Evolutionary conservation across 129 eudicot species (phyloP), one percentile per base, ranked within the genome.

Genomic region (Apium graveolens): DNA sequence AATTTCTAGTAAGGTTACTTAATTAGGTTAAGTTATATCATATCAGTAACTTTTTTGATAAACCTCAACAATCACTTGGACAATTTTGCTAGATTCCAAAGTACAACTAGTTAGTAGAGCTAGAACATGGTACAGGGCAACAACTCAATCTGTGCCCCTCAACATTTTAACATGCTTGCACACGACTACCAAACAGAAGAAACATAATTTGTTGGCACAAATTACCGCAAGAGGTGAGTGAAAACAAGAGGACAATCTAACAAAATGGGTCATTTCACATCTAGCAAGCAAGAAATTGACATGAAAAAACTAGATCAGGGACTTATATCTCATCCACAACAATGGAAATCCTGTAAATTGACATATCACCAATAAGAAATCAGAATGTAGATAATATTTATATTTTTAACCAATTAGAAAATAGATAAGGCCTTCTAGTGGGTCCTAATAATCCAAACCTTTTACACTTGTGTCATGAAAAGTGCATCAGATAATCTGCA

Each of bases 351-450:
- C 88, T 37, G 17, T 11, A 80, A 81, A 84, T 62, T n/a, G 87
- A 78, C 74, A 83, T 53, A 38, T 79, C 82, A 63, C 97, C 97
- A 91, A 87, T 91, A 29, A 89, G 27, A 77, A 78, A 53, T 76
- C 86, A 57, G 71, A 73, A 11, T 49, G 60, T 31, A 26, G 97
- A 91, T 91, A 79, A 82, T 38, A 57, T 84, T 87, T 42, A 66
- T 46, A 27, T 4, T 16, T 42, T 51, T 18, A 53, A 80, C 97
- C 89, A 86, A 91, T 89, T 75, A 73, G 76, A 82, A 74, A 76
- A 68, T 53, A 89, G 97, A 91, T 91, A 87, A 89, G 97, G 88
- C 80, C 49, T 62, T 45, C 29, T 24, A 29, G 78, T 84, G 91
- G 93, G 91, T 66, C 88, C 84, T 79, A 55, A 16, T 46, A 63